These are phyloP conservation scores for Chrysoporthe austroafricana DNA, from an alignment of 2,329 filamentous ascomycete genomes.

Conservation along the genomic window DNA sequence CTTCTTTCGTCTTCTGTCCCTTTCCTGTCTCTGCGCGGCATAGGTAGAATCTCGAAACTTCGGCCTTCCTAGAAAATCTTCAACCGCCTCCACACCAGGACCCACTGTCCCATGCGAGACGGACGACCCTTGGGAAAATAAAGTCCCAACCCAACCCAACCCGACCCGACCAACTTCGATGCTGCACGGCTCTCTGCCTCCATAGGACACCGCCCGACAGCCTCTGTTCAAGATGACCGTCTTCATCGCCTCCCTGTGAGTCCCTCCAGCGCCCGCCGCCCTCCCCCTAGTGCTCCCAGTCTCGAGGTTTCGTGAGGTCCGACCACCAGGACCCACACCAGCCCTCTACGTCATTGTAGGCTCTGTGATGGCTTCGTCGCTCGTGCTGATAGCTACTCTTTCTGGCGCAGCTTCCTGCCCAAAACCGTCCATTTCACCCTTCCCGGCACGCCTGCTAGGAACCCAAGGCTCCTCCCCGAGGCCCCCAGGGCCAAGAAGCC, in stretches of 20 bases:
- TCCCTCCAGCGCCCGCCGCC: constrained; percentile 20
- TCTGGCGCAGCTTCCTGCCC: constrained; percentile 76
- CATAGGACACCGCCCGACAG: constrained; percentile 13
- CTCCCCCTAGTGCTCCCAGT: neutral
- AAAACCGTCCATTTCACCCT: constrained; percentile 89
- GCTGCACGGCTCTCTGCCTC: neutral
- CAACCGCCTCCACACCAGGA: neutral
- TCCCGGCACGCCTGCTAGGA: constrained; percentile 53
- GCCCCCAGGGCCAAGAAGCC: constrained; percentile 36
- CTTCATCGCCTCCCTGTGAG: constrained; percentile 56
- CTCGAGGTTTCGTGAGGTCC: neutral
- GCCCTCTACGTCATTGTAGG: constrained; percentile 23
- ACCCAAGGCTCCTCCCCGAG: constrained; percentile 31
- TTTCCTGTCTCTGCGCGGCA: neutral
- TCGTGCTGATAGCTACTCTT: neutral
- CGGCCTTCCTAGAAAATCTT: constrained; percentile 11
- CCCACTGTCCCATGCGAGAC: constrained; percentile 11
- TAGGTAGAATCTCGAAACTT: constrained; percentile 12
- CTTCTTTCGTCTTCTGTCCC: neutral
- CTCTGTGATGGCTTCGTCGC: neutral
- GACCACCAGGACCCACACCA: constrained; percentile 21
- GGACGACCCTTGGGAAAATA: neutral
- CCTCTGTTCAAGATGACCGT: constrained; percentile 49
- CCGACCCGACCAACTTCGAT: neutral
- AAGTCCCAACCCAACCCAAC: neutral